Evolutionary conservation across 164 flowering plant genomes (phyloP).

Genomic region (Hamamelis virginiana): DNA sequence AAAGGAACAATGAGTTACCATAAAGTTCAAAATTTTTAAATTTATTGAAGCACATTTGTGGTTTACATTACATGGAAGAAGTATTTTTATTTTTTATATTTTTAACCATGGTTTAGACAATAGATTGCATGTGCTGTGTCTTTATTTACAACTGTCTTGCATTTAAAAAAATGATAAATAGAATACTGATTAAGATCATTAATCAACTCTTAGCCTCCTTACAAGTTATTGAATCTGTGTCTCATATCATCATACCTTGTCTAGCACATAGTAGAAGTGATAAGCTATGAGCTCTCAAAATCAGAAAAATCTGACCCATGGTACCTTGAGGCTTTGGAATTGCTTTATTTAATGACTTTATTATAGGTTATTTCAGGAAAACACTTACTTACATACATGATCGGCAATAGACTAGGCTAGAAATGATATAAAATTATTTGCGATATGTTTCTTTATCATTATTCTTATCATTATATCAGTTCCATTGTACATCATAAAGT

Average conservation of each 20-base stretch:
- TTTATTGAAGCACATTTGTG: too few species aligned
- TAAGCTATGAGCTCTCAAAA: background rate
- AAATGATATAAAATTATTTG: background rate
- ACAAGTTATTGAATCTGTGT: too few species aligned
- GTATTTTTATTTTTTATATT: too few species aligned
- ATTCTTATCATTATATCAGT: background rate
- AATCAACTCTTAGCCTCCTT: too few species aligned
- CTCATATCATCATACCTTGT: background rate
- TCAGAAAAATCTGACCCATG: background rate
- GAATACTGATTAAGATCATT: too few species aligned
- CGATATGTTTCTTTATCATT: background rate
- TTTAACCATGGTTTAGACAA: too few species aligned
- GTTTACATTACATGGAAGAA: too few species aligned
- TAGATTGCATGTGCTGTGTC: too few species aligned
- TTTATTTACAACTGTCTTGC: too few species aligned
- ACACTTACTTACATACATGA: background rate
- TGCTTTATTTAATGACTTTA: background rate
- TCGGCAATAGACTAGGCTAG: background rate
- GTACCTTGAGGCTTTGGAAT: background rate
- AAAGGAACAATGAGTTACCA: too few species aligned
- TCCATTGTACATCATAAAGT: background rate
- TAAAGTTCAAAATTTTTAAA: too few species aligned
- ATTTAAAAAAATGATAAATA: too few species aligned
- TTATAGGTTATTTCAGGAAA: background rate
- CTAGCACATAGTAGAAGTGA: background rate